Base-by-base conservation (phyloP, 1,284 basidiomycete species). In the Apiotrichum sp. region DNA sequence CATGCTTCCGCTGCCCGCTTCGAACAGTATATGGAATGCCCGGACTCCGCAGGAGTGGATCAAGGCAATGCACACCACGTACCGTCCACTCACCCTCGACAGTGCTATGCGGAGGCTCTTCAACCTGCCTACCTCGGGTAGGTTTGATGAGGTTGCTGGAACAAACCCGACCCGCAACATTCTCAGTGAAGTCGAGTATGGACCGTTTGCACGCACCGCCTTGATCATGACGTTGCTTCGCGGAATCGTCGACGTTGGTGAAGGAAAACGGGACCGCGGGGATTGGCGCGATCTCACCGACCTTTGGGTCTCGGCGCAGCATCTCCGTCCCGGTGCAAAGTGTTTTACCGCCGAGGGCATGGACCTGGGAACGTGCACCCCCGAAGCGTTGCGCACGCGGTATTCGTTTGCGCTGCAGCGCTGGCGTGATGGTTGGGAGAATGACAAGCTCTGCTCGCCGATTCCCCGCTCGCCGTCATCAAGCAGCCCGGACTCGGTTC, bases 341-440 rank as follows among this genome's bases (percentile, higher is more conserved):
- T 68, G 67, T 49, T 40, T 69, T 16, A 65, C 61, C 38, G 64
- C 58, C 48, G 69, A 66, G 41, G 67, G 68, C 3, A 59, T 58
- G 34, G 73, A 70, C 45, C 48, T 72, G 35, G 70, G 66, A 16
- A 22, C 50, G 22, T 62, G 69, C 8, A 66, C 69, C 4, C 61
- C 59, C 44, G 67, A 71, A 38, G 61, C 61, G 16, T 46, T 74
- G 34, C 56, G 62, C 22, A 61, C 57, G n/a, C 53, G 70, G 42
- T 76, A 71, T 42, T 59, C 63, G n/a, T 46, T 62, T 32, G 74
- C 62, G 1, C 56, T 76, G 39, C 66, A 72, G 51, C 62, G 66
- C 71, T 78, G 77, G 77, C 65, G 74, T 39, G 67, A 73, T 65
- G 77, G 77, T 6, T 78, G 77, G 77, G 76, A 78, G 60, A 74